Conservation (phyloP, 176 grass and related monocot species). For the Panicum miliaceum region DNA sequence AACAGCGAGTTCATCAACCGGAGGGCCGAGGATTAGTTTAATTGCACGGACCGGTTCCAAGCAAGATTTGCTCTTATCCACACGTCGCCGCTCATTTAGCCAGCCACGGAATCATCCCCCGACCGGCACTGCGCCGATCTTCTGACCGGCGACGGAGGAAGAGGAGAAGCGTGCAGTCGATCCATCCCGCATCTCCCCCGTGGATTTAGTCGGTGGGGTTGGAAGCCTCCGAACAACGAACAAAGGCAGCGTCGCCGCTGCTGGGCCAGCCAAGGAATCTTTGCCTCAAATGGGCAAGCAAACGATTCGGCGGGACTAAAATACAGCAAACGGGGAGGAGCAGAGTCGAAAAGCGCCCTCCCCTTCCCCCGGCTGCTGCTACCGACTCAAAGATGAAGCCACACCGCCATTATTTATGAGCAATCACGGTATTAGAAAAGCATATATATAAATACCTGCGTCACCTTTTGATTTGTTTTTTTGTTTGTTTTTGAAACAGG, state of each 20-base stretch:
- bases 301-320: conserved; percentile 11
- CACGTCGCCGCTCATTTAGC: conserved; percentile 2
- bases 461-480: conserved; percentile 11
- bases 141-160: conserved; percentile 28
- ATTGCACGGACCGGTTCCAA: conserved; percentile 36
- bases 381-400: conserved; percentile 38
- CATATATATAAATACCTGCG: not conserved
- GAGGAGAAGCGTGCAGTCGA: not conserved
- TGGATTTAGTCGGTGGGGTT: conserved; percentile 59
- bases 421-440: too few species aligned
- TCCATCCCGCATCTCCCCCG: conserved; percentile 4
- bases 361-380: not conserved
- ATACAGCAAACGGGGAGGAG: not conserved
- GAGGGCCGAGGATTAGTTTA: conserved; percentile 11
- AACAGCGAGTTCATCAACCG: not conserved
- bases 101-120: conserved; percentile 16
- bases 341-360: too few species aligned
- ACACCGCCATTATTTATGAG: not conserved
- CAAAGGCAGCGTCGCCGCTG: not conserved
- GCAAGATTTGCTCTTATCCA: conserved; percentile 37
- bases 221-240: conserved; percentile 26
- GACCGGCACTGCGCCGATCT: not conserved
- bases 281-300: conserved; percentile 52
- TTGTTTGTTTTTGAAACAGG: too few species aligned
- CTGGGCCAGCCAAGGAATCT: conserved; percentile 43